phyloP scores from a whole-genome alignment of 1,139 yeast species.

The Dujonia santamariae region DNA sequence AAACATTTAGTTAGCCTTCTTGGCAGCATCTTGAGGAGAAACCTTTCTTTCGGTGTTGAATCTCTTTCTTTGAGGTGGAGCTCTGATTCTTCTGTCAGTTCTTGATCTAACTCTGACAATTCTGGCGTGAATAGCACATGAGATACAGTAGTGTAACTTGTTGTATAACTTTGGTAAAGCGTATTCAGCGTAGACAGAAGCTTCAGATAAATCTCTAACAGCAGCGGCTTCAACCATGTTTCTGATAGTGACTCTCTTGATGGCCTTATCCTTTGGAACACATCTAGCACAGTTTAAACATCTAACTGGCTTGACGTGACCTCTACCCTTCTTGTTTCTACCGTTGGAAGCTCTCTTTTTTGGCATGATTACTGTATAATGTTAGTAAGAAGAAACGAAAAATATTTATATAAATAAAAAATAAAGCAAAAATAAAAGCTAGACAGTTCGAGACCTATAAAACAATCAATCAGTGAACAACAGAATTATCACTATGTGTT shows the following conservation, averaged over 20 bases:
- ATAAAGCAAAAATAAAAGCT: background rate
- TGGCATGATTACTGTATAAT: slow-evolving; percentile 70
- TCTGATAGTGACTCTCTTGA: slow-evolving; percentile 99
- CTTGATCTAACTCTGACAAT: slow-evolving; percentile 99
- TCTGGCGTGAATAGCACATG: slow-evolving; percentile 99
- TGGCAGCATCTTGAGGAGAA: slow-evolving; percentile 97
- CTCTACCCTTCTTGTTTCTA: slow-evolving; percentile 99
- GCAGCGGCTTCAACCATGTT: slow-evolving; percentile 99
- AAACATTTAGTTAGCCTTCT: slow-evolving; percentile 59
- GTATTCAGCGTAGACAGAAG: slow-evolving; percentile 98
- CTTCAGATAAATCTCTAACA: slow-evolving; percentile 99
- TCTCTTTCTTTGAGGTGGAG: slow-evolving; percentile 99
- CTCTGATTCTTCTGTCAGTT: slow-evolving; percentile 96
- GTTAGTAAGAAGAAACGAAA: slow-evolving; percentile 9
- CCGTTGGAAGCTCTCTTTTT: slow-evolving; percentile 99
- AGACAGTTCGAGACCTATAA: background rate
- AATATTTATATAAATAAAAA: background rate
- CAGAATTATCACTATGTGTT: no score
- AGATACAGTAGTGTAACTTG: slow-evolving; percentile 99
- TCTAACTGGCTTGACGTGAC: slow-evolving; percentile 99
- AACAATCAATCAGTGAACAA: no score
- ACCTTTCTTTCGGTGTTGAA: slow-evolving; percentile 96
- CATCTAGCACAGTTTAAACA: slow-evolving; percentile 99
- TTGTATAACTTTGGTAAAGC: slow-evolving; percentile 99
- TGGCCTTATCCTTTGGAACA: slow-evolving; percentile 99